phyloP scores from a whole-genome alignment of 345 rosid species.

The sweet orange (Citrus sinensis) region DVS_A1.0 CM039167.1:2235501-2236000 shows the following conservation, averaged over 20 bases:
- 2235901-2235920: not conserved
- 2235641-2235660: not conserved
- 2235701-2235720: not conserved
- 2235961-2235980: conserved; percentile 6
- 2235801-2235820: not conserved
- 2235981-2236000: conserved; percentile 21
- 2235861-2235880: not conserved
- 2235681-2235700: not conserved
- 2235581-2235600: conserved; percentile 1
- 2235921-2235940: not conserved
- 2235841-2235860: not conserved
- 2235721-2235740: not conserved
- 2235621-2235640: not conserved
- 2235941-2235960: not conserved
- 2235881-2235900: not conserved
- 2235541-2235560: not conserved
- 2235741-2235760: not conserved
- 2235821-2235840: not conserved
- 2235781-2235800: not conserved
- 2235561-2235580: not conserved
- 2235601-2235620: not conserved
- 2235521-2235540: conserved; percentile 41
- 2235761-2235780: not conserved
- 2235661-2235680: not conserved
- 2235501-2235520: conserved; percentile 70